Base-by-base conservation (phyloP, 2,329 filamentous ascomycete species). In the Emergomyces pasteurianus region DNA sequence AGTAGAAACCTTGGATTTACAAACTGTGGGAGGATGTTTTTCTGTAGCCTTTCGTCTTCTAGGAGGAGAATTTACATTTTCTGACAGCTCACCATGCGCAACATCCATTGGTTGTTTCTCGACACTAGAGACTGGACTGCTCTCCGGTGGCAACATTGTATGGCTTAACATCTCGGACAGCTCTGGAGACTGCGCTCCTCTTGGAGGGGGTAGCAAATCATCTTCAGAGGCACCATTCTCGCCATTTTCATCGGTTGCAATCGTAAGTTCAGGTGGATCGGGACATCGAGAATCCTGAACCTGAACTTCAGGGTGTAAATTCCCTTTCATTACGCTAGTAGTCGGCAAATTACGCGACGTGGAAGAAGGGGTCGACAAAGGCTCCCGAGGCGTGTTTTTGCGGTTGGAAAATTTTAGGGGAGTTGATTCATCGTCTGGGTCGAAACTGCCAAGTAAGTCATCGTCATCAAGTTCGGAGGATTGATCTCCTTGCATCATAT, bases 361-460 rank as follows among this genome's bases (percentile, higher is more conserved):
- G 21, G 67, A 63, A 5, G 69, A 67, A 34, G 69, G 69, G 8
- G 65, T 64, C 8, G 67, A 63, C 12, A 61, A 61, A 23, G 62
- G 66, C 43, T 63, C 63, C 14, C 65, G 50, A 6, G 70, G 59
- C n/a, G 72, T 65, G 36, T 70, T 69, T 60, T 72, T 72, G 9
- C 70, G 67, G 58, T 68, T 71, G 16, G 72, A 60, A 36, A 73
- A 62, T 62, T 75, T 72, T 49, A 78, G 63, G 2, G 76, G 76
- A 8, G 76, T 78, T 21, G 76, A 78, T 62, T 78, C 75, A 65
- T 78, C 76, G 60, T 77, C 70, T 0, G 76, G 75, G 50, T 72
- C 73, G 56, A 78, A 69, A 9, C 72, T 73, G 36, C 74, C 75
- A 21, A 78, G 69, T 62, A 77, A 76, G 61, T 77, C 74, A 52